phyloP scores from a whole-genome alignment of 202 grass and related monocot species.

The Cymbopogon flexuosus region DNA sequence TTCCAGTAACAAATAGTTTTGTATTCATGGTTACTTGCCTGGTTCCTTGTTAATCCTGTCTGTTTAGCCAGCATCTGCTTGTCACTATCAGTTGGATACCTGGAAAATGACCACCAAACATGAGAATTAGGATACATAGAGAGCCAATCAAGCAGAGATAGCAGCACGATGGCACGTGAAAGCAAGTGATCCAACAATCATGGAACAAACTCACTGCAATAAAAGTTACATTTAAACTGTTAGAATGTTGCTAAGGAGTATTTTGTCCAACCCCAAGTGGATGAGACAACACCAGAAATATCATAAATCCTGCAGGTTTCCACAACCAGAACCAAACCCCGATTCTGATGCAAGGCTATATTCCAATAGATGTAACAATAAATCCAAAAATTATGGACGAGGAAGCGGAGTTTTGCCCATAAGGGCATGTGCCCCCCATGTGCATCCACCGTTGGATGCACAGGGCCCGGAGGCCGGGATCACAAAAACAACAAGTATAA shows the following conservation, averaged over 20 bases:
- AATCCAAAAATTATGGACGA: neutral
- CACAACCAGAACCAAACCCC: neutral
- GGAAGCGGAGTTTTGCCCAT: neutral
- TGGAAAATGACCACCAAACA: slow-evolving; percentile 34
- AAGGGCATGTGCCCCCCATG: neutral
- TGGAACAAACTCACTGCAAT: neutral
- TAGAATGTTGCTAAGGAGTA: neutral
- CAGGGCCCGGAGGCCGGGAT: neutral
- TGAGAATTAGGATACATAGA: neutral
- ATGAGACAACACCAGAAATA: neutral
- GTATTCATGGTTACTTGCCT: slow-evolving; percentile 35
- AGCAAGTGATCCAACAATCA: neutral
- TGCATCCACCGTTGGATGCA: neutral
- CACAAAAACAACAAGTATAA: neutral
- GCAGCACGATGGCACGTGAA: neutral
- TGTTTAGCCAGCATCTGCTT: slow-evolving; percentile 94
- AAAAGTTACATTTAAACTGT: neutral
- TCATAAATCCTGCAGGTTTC: neutral
- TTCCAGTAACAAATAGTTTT: neutral
- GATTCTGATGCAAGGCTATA: neutral
- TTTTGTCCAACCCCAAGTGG: too few species aligned
- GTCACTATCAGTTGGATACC: slow-evolving; percentile 89
- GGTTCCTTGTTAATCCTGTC: slow-evolving; percentile 82
- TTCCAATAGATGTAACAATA: neutral
- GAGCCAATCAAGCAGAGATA: neutral